Evolutionary conservation across 352 stramenopile species (phyloP), one percentile per base, ranked within the genome.

Genomic region (Saprolegnia parasitica): DNA sequence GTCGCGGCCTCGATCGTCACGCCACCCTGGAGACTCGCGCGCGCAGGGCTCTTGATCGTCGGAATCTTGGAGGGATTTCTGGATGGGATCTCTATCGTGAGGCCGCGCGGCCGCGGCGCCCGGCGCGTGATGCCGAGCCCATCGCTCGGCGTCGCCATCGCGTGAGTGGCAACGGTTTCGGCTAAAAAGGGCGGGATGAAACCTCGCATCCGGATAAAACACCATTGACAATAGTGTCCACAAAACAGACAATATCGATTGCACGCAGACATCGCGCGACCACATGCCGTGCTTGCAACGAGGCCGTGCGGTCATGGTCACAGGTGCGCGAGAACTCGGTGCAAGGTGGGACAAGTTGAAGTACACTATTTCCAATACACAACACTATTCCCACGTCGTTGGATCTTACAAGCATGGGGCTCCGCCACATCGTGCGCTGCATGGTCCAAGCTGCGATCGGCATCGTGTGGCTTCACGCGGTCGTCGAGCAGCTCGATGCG

Each of bases 1-100:
- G 5, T 6, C 29, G 29, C 2, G 2, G 2, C 2, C 29, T 35
- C 29, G 29, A 35, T 35, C 29, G 29, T 35, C 29, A 35, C 29
- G 29, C 29, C 29, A 5, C 29, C 29, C 5, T 35, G 29, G 2
- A 35, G 29, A 35, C 29, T 35, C 29, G 29, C 5, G 29, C 29
- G 29, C 29, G 29, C 29, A 35, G 42, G 42, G 42, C 42, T 49
- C 18, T 10, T 4, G 42, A 15, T 4, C 42, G 18, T 49, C 13
- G 42, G 42, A n/a, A 49, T 49, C 18, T 49, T 49, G 42, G 42
- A 49, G 3, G 42, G 8, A 35, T 35, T 6, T 5, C 5, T 35
- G 29, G 29, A 16, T 26, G 52, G 52, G 24, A 60, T 60, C 35
- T 60, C 52, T 4, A 60, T 60, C 35, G 52, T 20, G 20, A 60